Percentiles rank a stretch among this genome's conserved stretches.
Conservation (phyloP, 2,329 filamentous ascomycete species). For the Aspergillus jensenii region DNA sequence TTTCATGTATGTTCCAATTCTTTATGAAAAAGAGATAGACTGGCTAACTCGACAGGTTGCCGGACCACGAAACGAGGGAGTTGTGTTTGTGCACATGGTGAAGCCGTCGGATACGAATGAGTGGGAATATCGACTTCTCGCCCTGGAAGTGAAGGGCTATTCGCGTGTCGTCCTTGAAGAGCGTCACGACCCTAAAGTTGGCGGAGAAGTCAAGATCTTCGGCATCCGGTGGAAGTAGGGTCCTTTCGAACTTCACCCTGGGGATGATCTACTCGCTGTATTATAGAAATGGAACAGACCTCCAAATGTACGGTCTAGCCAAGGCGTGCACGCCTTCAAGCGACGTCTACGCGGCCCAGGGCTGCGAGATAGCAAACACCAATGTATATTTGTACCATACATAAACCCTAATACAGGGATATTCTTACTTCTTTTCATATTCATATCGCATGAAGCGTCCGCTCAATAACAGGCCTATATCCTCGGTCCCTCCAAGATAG, state of each 20-base stretch:
- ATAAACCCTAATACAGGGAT: background rate
- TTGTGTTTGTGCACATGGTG: slow-evolving; percentile 75
- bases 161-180: slow-evolving; percentile 48
- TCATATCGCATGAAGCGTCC: background rate
- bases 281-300: background rate
- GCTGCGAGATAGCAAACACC: background rate
- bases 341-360: background rate
- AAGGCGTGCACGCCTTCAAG: background rate
- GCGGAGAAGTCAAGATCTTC: slow-evolving; percentile 50
- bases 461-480: slow-evolving; percentile 22
- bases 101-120: slow-evolving; percentile 64
- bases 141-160: slow-evolving; percentile 70
- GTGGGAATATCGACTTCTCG: slow-evolving; percentile 77
- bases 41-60: slow-evolving; percentile 59
- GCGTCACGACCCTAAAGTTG: slow-evolving; percentile 41
- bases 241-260: background rate
- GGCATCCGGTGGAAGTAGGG: slow-evolving; percentile 44
- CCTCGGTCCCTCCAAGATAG: slow-evolving; percentile 62
- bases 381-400: background rate
- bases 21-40: background rate
- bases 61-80: slow-evolving; percentile 71
- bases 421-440: background rate
- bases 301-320: background rate
- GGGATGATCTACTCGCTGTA: background rate
- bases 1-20: slow-evolving; percentile 65